Percentiles rank a stretch among this genome's conserved stretches.
Conservation (phyloP, 2,329 filamentous ascomycete genomes). For the Fusarium sp. region DNA sequence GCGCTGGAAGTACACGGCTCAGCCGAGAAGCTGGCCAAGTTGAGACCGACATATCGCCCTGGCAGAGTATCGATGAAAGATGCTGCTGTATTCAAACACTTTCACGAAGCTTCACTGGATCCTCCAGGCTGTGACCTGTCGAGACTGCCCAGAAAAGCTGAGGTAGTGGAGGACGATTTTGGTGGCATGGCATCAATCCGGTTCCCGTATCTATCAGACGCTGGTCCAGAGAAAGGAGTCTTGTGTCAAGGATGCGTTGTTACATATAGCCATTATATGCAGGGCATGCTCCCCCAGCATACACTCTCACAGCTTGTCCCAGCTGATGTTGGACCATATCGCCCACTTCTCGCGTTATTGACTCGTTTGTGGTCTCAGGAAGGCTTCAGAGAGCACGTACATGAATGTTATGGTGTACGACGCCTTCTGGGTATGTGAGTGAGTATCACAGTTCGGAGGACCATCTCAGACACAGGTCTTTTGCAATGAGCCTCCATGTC, state of each 20-base stretch:
- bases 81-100: conserved; percentile 31
- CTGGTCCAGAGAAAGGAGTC: conserved; percentile 31
- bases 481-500: background rate
- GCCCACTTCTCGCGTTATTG: conserved; percentile 34
- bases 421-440: conserved; percentile 26
- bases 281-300: conserved; percentile 28
- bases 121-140: conserved; percentile 42
- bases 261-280: conserved; percentile 36
- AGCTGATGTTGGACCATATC: conserved; percentile 31
- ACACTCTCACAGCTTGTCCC: conserved; percentile 34
- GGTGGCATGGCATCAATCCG: conserved; percentile 43
- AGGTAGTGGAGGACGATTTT: conserved; percentile 39
- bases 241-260: conserved; percentile 43
- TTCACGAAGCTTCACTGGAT: conserved; percentile 38
- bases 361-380: conserved; percentile 35
- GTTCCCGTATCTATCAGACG: conserved; percentile 39
- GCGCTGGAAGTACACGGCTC: conserved; percentile 44
- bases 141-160: conserved; percentile 26
- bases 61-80: conserved; percentile 30
- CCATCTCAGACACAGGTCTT: background rate
- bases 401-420: conserved; percentile 41
- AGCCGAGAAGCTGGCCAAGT: conserved; percentile 15
- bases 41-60: conserved; percentile 20
- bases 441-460: background rate
- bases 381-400: conserved; percentile 38